Base-by-base conservation (phyloP, 805 yeast species). In the Sugiyamaella floridensis region DNA sequence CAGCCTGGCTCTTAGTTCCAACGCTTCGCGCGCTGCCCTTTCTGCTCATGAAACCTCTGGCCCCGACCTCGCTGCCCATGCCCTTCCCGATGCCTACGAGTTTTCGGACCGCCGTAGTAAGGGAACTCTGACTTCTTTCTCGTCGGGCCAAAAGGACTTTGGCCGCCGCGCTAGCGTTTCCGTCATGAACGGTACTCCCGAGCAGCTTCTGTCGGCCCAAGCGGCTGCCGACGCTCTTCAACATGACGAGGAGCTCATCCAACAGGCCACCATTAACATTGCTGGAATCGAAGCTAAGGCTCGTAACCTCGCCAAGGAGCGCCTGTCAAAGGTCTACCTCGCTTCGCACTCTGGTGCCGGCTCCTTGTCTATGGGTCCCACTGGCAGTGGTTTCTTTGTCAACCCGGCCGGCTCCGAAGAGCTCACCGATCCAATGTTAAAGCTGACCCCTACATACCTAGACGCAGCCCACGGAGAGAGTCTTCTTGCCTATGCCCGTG, bases 401-500 rank as follows among this genome's bases (percentile, higher is more conserved):
- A 44, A 47, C n/a, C 51, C 55, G 7, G 51, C 53, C 6, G 52
- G 47, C 22, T 55, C 58, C 16, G 52, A 45, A 7, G 49, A 41
- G 7, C 41, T 52, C 22, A 43, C 42, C 15, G 59, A 56, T 41
- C 57, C 59, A 5, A 16, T 54, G 40, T 42, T 57, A 26, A 49
- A 37, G 40, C 50, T 51, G 14, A 55, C 58, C 15, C 58, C 60
- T 11, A 46, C 48, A 28, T 55, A 55, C 43, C 49, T 55, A 22
- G 60, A 57, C 20, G 20, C 49, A 8, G 49, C 16, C 19, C 55
- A 55, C 12, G 46, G 47, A 45, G 73, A 72, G 37, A 71, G 77
- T 47, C 69, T 79, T 50, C 75, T 81, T 54, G 71, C 76, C 6
- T 66, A 71, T 51, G 88, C 89, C 12, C 70, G 77, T 18, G 65